These are phyloP conservation scores for Physaria fendleri DNA, from an alignment of 345 rosid species.

Conservation along the genomic window DNA sequence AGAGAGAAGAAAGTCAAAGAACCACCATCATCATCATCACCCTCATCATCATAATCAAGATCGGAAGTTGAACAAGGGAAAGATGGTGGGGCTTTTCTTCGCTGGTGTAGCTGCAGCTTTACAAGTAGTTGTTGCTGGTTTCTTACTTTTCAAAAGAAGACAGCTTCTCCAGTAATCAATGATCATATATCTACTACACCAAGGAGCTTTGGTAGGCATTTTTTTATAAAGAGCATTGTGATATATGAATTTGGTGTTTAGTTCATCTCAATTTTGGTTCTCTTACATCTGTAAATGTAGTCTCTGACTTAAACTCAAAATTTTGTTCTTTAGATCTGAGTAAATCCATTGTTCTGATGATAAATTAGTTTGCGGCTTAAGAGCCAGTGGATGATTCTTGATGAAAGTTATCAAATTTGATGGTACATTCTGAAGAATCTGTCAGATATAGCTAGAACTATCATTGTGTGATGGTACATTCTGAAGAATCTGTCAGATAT, in stretches of 20 bases:
- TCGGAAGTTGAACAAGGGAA: slow-evolving; percentile 54
- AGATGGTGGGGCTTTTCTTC: slow-evolving; percentile 72
- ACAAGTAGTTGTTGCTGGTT: slow-evolving; percentile 62
- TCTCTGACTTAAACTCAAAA: neutral
- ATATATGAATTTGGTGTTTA: slow-evolving; percentile 20
- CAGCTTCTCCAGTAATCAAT: slow-evolving; percentile 42
- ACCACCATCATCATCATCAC: neutral
- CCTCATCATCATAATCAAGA: too few relatives aligned
- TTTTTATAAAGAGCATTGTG: neutral
- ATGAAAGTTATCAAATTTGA: neutral
- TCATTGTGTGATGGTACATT: slow-evolving; percentile 1
- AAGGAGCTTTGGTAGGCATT: too few relatives aligned
- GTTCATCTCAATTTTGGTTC: slow-evolving; percentile 27
- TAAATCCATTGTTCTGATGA: neutral
- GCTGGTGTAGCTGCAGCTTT: slow-evolving; percentile 50
- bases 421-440: neutral
- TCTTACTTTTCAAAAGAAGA: slow-evolving; percentile 61
- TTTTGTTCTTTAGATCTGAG: slow-evolving; percentile 6
- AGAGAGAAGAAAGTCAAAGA: neutral
- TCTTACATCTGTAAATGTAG: slow-evolving; percentile 2
- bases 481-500: neutral
- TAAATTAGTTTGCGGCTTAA: too few relatives aligned
- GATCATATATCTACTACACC: slow-evolving; percentile 30
- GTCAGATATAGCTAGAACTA: neutral
- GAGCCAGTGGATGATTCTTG: neutral